These are phyloP conservation scores for Rhexocercosporidium sp. DNA, from an alignment of 2,329 filamentous ascomycete species.

Conservation along the genomic window DNA sequence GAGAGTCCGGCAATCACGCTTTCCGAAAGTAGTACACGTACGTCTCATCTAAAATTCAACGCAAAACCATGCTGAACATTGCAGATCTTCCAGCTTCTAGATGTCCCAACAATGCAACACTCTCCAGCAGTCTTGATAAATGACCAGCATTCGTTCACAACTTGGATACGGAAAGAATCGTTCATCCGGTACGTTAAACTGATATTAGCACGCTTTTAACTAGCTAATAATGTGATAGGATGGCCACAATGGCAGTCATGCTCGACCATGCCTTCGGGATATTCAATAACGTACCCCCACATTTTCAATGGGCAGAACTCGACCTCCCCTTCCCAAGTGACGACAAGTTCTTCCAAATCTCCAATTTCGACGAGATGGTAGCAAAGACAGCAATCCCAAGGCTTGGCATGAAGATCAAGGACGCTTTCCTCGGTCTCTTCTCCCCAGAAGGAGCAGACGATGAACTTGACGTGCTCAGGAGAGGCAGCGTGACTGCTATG, in stretches of 20 bases:
- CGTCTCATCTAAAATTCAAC: conserved; percentile 9
- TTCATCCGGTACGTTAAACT: conserved; percentile 33
- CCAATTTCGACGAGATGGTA: conserved; percentile 36
- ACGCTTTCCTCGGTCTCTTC: conserved; percentile 38
- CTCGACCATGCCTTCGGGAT: conserved; percentile 41
- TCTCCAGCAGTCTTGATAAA: conserved; percentile 32
- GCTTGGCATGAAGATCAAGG: conserved; percentile 38
- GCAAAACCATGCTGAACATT: not conserved
- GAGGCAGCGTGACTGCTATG: conserved; percentile 32
- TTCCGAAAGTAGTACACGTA: conserved; percentile 38
- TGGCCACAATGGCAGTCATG: conserved; percentile 36
- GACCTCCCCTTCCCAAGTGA: conserved; percentile 39
- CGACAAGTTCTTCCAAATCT: conserved; percentile 35
- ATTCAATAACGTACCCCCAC: conserved; percentile 41
- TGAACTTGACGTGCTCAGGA: conserved; percentile 28
- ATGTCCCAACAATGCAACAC: conserved; percentile 36
- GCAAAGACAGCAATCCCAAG: conserved; percentile 25
- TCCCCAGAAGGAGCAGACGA: conserved; percentile 25
- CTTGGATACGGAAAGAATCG: conserved; percentile 40
- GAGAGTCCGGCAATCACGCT: conserved; percentile 40
- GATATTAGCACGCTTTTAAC: no score
- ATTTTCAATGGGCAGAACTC: conserved; percentile 42
- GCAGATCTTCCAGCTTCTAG: conserved; percentile 39
- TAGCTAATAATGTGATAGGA: conserved; percentile 25
- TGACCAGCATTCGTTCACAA: conserved; percentile 36